A percentile compares a stretch with the other conserved stretches of the same genome.
phyloP scores from a whole-genome alignment of 805 yeast genomes.

The Sugiyamaella floridensis region DNA sequence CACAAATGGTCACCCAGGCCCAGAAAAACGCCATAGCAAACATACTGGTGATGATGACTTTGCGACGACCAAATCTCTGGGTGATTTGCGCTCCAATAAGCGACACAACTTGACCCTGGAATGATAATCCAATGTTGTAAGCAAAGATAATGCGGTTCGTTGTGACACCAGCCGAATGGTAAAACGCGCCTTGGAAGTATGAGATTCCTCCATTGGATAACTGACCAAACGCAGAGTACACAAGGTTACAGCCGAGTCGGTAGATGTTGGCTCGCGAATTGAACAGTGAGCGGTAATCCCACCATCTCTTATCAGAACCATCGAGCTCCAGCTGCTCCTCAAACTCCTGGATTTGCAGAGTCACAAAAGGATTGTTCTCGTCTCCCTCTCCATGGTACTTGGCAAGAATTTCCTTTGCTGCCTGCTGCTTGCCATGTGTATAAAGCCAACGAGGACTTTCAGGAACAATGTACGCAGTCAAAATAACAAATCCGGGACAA shows the following conservation, averaged over 20 bases:
- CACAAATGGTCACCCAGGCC: conserved; percentile 32
- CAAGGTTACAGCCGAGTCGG: conserved; percentile 16
- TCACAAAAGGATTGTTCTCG: conserved; percentile 12
- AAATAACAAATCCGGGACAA: conserved; percentile 11
- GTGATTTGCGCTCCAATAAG: conserved; percentile 21
- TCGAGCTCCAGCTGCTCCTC: conserved; percentile 14
- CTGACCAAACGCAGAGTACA: conserved; percentile 11
- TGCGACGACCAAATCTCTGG: conserved; percentile 27
- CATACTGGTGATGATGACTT: conserved; percentile 21
- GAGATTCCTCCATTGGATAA: conserved; percentile 17
- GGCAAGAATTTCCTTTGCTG: conserved; percentile 13
- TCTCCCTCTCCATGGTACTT: conserved; percentile 18
- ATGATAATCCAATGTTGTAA: conserved; percentile 12
- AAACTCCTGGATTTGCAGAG: conserved; percentile 16
- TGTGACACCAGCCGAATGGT: conserved; percentile 16
- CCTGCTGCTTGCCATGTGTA: conserved; percentile 13
- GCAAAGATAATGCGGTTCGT: conserved; percentile 21
- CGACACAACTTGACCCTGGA: conserved; percentile 9
- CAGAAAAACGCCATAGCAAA: conserved; percentile 21
- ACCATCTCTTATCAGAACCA: conserved; percentile 18
- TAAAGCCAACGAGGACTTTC: conserved; percentile 23
- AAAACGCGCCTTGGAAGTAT: conserved; percentile 14
- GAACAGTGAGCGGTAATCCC: conserved; percentile 20
- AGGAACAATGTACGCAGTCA: conserved; percentile 13
- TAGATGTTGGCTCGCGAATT: conserved; percentile 12